These are phyloP conservation scores for Podospora tetraspora DNA, from an alignment of 495 filamentous ascomycete species.

Conservation along the genomic window DNA sequence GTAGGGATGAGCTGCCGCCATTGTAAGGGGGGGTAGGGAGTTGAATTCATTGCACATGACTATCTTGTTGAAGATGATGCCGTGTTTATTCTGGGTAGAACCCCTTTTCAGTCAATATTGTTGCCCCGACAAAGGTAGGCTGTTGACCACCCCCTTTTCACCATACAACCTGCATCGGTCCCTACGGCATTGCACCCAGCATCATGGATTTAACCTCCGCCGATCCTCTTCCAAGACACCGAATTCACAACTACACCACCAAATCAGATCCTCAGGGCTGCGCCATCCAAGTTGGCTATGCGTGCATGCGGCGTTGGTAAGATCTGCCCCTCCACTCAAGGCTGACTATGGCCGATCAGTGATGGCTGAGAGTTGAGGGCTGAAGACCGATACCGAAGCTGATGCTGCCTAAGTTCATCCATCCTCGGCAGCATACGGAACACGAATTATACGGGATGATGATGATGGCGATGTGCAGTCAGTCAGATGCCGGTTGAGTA, in stretches of 20 bases:
- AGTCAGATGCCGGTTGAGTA: not conserved
- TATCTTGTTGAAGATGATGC: not conserved
- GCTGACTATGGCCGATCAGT: not conserved
- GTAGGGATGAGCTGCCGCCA: conserved; percentile 81
- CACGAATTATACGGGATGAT: not conserved
- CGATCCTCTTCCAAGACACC: too few relatives aligned
- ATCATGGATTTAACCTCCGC: too few relatives aligned
- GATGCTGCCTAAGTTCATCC: not conserved
- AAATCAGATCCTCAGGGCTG: not conserved
- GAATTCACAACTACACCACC: too few relatives aligned
- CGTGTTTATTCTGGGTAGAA: not conserved
- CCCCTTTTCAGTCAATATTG: not conserved
- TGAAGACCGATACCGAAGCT: not conserved
- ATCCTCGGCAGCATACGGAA: not conserved
- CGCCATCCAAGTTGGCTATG: not conserved
- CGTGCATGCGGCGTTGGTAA: not conserved
- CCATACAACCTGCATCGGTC: not conserved
- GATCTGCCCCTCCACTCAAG: not conserved
- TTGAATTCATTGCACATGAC: not conserved
- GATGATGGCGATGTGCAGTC: too few relatives aligned
- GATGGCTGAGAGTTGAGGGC: too few relatives aligned
- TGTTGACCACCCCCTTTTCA: not conserved
- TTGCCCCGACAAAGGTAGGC: not conserved
- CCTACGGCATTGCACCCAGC: too few relatives aligned
- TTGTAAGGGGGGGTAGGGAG: conserved; percentile 42